These are phyloP conservation scores for Exsudoporus floridanus DNA, from an alignment of 1,284 basidiomycete genomes.

Conservation along the genomic window DNA sequence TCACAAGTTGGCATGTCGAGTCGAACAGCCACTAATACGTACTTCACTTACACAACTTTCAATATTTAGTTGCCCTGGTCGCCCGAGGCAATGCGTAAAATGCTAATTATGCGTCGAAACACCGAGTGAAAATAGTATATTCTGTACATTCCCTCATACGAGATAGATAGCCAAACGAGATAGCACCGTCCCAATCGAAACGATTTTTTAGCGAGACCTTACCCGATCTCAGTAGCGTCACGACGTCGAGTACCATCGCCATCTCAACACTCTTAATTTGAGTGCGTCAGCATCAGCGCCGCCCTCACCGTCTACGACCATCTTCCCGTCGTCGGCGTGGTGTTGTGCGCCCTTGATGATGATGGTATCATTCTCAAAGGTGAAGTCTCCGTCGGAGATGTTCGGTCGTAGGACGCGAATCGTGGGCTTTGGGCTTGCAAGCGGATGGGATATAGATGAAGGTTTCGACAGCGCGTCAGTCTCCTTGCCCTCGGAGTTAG, in stretches of 20 bases:
- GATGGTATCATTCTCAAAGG: slow-evolving; percentile 25
- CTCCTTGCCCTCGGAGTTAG: neutral
- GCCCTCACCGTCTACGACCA: slow-evolving; percentile 15
- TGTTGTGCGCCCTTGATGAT: slow-evolving; percentile 10
- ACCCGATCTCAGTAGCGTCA: slow-evolving; percentile 2
- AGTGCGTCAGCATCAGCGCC: slow-evolving; percentile 1
- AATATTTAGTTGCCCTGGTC: too few species aligned
- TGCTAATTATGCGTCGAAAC: neutral
- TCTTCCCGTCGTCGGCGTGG: slow-evolving; percentile 4
- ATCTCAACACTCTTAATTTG: slow-evolving; percentile 26
- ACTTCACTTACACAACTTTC: too few species aligned
- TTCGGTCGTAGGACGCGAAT: slow-evolving; percentile 21
- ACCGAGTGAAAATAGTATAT: slow-evolving; percentile 2
- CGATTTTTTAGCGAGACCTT: neutral
- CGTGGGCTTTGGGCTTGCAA: neutral
- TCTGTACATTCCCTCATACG: slow-evolving; percentile 11
- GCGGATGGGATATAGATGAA: neutral
- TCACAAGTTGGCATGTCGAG: too few species aligned
- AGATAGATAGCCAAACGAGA: slow-evolving; percentile 23
- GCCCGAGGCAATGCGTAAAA: too few species aligned
- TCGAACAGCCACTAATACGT: too few species aligned
- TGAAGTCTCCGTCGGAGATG: slow-evolving; percentile 22
- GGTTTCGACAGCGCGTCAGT: neutral
- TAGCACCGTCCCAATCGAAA: neutral
- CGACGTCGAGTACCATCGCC: slow-evolving; percentile 25